Percentiles rank a stretch among this genome's conserved stretches.
These are phyloP conservation scores for Fraxinus cuspidata DNA, from an alignment of 257 asterid genomes.

Conservation along the genomic window DNA sequence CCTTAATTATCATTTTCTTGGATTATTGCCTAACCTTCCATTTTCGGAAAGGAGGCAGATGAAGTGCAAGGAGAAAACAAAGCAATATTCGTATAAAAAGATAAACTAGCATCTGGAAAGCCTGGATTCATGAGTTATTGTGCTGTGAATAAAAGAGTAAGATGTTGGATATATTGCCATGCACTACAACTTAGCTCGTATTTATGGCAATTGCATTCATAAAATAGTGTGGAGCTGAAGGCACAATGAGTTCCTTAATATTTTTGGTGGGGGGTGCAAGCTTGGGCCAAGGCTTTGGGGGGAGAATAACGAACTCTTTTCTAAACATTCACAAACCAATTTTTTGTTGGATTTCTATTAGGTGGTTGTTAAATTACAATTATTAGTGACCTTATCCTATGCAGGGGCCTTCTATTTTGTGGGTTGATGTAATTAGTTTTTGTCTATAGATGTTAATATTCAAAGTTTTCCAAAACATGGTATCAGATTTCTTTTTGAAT, in stretches of 20 bases:
- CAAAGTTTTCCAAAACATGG: not conserved
- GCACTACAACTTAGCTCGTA: not conserved
- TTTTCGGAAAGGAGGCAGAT: not conserved
- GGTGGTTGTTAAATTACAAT: constrained; percentile 1
- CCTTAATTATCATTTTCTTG: too few species aligned
- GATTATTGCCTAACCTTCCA: not conserved
- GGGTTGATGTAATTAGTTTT: not conserved
- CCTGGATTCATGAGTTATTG: not conserved
- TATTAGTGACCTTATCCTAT: not conserved
- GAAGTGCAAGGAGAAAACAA: not conserved
- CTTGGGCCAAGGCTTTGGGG: not conserved
- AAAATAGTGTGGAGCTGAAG: not conserved
- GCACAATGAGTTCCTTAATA: not conserved
- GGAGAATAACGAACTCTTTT: not conserved
- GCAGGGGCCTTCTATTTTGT: not conserved
- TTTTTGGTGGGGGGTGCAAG: not conserved
- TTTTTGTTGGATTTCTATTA: not conserved
- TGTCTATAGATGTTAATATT: not conserved
- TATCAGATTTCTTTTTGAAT: not conserved
- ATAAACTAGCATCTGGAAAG: not conserved
- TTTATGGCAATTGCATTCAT: not conserved
- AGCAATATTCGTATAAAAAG: not conserved
- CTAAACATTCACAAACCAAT: not conserved
- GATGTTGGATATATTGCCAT: not conserved
- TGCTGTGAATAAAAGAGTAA: not conserved